phyloP scores from a whole-genome alignment of 179 eudicot species.

The Pouteria campechiana region DNA sequence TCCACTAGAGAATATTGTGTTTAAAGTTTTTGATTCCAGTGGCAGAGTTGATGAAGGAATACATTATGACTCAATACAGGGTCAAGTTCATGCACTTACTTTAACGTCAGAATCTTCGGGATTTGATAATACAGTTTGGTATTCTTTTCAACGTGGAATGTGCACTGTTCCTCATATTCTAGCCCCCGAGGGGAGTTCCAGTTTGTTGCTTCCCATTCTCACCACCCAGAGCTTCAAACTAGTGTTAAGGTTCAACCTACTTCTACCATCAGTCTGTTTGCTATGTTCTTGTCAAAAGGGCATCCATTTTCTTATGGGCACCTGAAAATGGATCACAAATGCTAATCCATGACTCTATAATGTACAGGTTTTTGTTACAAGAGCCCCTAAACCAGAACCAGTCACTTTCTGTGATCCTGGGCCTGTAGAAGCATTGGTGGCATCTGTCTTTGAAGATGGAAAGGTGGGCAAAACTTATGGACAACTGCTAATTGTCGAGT shows the following conservation, averaged over 20 bases:
- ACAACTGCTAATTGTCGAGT: no score
- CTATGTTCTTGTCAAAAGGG: no score
- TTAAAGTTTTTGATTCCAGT: slow-evolving; percentile 34
- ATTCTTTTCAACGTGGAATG: slow-evolving; percentile 34
- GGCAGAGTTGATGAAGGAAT: slow-evolving; percentile 40
- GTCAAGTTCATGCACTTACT: slow-evolving; percentile 27
- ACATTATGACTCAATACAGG: slow-evolving; percentile 30
- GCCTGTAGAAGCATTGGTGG: no score
- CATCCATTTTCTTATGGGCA: no score
- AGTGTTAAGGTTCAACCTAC: slow-evolving; percentile 57
- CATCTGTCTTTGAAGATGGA: no score
- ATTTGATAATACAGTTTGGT: slow-evolving; percentile 24
- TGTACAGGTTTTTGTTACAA: no score
- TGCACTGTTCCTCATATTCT: slow-evolving; percentile 42
- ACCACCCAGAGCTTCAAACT: slow-evolving; percentile 29
- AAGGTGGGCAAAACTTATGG: no score
- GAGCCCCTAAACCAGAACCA: no score
- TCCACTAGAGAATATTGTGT: slow-evolving; percentile 26
- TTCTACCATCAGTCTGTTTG: no score
- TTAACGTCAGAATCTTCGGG: slow-evolving; percentile 18
- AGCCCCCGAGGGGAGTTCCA: slow-evolving; percentile 39
- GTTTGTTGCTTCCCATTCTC: slow-evolving; percentile 41
- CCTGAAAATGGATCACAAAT: no score
- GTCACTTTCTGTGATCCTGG: no score
- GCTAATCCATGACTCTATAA: no score